phyloP scores from a whole-genome alignment of 768 basidiomycete genomes.

The Suillus subalutaceus region DNA sequence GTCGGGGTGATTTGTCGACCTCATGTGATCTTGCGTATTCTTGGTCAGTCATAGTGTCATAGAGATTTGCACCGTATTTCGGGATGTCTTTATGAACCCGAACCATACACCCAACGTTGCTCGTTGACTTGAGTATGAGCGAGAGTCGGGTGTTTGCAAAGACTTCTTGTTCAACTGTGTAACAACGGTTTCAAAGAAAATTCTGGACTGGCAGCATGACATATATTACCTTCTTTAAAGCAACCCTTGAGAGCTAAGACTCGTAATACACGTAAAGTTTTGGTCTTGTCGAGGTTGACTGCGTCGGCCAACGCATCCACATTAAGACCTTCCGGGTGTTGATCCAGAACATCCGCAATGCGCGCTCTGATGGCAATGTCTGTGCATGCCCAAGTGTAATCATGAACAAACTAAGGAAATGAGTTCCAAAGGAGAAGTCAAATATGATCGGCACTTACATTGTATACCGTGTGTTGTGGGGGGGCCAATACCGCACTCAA shows the following conservation, averaged over 20 bases:
- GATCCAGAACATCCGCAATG: conserved; percentile 30
- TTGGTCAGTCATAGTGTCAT: conserved; percentile 26
- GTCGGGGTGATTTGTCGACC: conserved; percentile 23
- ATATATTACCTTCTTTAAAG: conserved; percentile 30
- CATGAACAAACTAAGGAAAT: conserved; percentile 15
- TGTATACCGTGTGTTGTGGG: conserved; percentile 30
- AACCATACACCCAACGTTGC: conserved; percentile 14
- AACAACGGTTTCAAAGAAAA: background rate
- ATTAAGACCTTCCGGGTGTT: conserved; percentile 31
- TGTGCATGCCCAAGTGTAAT: conserved; percentile 31
- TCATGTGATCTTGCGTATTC: conserved; percentile 27
- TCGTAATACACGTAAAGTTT: conserved; percentile 35
- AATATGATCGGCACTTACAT: conserved; percentile 17
- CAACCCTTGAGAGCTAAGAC: conserved; percentile 33
- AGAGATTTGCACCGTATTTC: conserved; percentile 22
- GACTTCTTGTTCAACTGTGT: conserved; percentile 26
- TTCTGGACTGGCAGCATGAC: background rate
- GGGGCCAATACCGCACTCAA: conserved; percentile 28
- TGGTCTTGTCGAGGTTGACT: conserved; percentile 28
- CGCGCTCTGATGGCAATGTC: conserved; percentile 25
- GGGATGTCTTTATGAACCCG: conserved; percentile 17
- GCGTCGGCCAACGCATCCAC: conserved; percentile 26
- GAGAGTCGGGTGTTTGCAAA: conserved; percentile 41
- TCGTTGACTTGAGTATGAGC: conserved; percentile 24
- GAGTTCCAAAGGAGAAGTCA: background rate